Evolutionary conservation across 495 filamentous ascomycete species (phyloP).

Genomic region (Xylona heveae): DNA sequence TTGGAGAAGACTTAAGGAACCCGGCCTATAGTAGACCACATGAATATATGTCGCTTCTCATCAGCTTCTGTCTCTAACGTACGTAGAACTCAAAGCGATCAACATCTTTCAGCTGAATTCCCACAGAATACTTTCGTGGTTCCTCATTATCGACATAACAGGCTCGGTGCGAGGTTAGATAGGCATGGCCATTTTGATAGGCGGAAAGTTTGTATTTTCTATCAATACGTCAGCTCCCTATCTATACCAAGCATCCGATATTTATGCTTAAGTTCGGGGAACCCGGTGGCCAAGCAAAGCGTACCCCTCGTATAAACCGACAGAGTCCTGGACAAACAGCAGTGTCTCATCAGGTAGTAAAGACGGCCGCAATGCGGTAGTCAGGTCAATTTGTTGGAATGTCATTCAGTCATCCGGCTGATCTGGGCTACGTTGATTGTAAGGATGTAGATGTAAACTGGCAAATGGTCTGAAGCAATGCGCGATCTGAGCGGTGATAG

Average conservation of each 20-base stretch:
- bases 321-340: conserved; percentile 90
- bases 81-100: conserved; percentile 86
- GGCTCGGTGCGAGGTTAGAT: conserved; percentile 81
- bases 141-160: conserved; percentile 89
- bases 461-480: too few species aligned
- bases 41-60: too few species aligned
- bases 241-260: too few species aligned
- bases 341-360: conserved; percentile 77
- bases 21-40: conserved; percentile 39
- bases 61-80: conserved; percentile 9
- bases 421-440: too few species aligned
- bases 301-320: conserved; percentile 95
- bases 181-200: conserved; percentile 87
- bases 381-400: conserved; percentile 84
- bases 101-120: conserved; percentile 74
- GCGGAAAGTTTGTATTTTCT: conserved; percentile 93
- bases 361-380: conserved; percentile 78
- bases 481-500: too few species aligned
- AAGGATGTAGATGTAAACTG: too few species aligned
- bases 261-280: too few species aligned
- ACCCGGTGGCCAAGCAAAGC: conserved; percentile 10
- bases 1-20: conserved; percentile 86
- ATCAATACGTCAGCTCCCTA: conserved; percentile 3
- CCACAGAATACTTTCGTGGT: conserved; percentile 65
- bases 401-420: conserved; percentile 58